Percentiles rank a stretch among this genome's conserved stretches.
phyloP scores from a whole-genome alignment of 805 yeast genomes.

The Nakazawaea pomicola region DNA sequence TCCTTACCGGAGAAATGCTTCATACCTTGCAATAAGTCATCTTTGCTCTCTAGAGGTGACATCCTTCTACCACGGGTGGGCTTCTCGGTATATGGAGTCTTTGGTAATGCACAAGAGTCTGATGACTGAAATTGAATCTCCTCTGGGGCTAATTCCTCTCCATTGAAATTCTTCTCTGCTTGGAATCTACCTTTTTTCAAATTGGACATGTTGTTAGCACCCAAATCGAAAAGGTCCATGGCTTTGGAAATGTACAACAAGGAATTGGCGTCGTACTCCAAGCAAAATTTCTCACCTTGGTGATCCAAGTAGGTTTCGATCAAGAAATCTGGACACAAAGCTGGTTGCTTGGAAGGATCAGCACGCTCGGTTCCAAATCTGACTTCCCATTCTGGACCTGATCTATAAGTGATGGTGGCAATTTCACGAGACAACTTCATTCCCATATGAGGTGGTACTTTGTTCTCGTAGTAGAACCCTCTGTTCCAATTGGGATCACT shows the following conservation, averaged over 20 bases:
- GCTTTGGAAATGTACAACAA: slow-evolving; percentile 85
- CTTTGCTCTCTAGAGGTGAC: slow-evolving; percentile 48
- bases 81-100: slow-evolving; percentile 50
- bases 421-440: slow-evolving; percentile 93
- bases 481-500: slow-evolving; percentile 93
- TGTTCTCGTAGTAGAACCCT: slow-evolving; percentile 73
- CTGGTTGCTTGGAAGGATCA: slow-evolving; percentile 73
- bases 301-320: slow-evolving; percentile 93
- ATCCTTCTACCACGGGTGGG: slow-evolving; percentile 35
- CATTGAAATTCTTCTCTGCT: slow-evolving; percentile 27
- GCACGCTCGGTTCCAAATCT: slow-evolving; percentile 87
- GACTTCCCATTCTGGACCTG: slow-evolving; percentile 97
- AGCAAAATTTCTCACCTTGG: slow-evolving; percentile 89
- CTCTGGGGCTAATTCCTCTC: slow-evolving; percentile 20
- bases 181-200: slow-evolving; percentile 38
- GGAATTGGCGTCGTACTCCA: slow-evolving; percentile 89
- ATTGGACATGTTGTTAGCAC: slow-evolving; percentile 38
- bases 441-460: slow-evolving; percentile 86
- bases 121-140: slow-evolving; percentile 24
- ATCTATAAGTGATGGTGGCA: slow-evolving; percentile 89
- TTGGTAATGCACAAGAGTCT: slow-evolving; percentile 38
- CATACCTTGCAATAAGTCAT: slow-evolving; percentile 67
- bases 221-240: slow-evolving; percentile 89
- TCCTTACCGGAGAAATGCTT: slow-evolving; percentile 55
- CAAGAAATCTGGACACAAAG: slow-evolving; percentile 87